Conservation (phyloP, 2,329 filamentous ascomycete genomes). For the Cordyceps fumosorosea region DNA sequence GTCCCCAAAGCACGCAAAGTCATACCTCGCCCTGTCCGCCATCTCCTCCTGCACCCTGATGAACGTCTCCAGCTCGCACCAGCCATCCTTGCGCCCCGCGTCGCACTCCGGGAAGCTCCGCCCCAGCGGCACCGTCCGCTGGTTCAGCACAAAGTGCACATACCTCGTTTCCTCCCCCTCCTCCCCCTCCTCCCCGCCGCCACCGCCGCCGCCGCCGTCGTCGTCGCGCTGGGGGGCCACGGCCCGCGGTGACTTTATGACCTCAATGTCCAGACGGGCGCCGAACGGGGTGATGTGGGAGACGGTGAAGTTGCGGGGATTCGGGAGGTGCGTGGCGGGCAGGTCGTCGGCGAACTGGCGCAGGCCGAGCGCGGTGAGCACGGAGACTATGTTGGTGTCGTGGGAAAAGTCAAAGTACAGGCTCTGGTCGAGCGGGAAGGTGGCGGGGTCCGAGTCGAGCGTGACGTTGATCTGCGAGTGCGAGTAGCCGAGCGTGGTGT, state of each 20-base stretch:
- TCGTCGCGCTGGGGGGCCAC: conserved; percentile 48
- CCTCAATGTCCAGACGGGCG: conserved; percentile 65
- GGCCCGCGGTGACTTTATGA: conserved; percentile 62
- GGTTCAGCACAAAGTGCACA: conserved; percentile 68
- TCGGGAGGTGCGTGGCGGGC: conserved; percentile 47
- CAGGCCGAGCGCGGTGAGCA: conserved; percentile 67
- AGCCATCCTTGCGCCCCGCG: conserved; percentile 58
- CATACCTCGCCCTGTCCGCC: conserved; percentile 51
- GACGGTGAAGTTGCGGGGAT: conserved; percentile 56
- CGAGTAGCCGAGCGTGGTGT: conserved; percentile 55
- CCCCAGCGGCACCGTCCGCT: conserved; percentile 65
- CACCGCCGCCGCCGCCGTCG: conserved; percentile 39
- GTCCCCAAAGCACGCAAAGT: conserved; percentile 60
- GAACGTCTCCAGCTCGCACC: conserved; percentile 69
- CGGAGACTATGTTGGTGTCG: conserved; percentile 65
- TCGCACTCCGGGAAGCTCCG: conserved; percentile 60
- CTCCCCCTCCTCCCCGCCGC: too few species aligned
- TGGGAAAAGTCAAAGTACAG: conserved; percentile 75
- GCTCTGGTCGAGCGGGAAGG: conserved; percentile 67
- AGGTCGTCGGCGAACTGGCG: conserved; percentile 59
- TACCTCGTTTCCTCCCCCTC: conserved; percentile 50
- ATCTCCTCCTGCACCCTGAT: conserved; percentile 54
- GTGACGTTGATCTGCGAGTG: conserved; percentile 62
- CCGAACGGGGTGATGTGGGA: conserved; percentile 66
- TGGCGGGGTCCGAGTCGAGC: conserved; percentile 58